Percentiles rank a stretch among this genome's conserved stretches.
phyloP scores from a whole-genome alignment of 2,329 filamentous ascomycete species.

The Alternaria sp. region DNA sequence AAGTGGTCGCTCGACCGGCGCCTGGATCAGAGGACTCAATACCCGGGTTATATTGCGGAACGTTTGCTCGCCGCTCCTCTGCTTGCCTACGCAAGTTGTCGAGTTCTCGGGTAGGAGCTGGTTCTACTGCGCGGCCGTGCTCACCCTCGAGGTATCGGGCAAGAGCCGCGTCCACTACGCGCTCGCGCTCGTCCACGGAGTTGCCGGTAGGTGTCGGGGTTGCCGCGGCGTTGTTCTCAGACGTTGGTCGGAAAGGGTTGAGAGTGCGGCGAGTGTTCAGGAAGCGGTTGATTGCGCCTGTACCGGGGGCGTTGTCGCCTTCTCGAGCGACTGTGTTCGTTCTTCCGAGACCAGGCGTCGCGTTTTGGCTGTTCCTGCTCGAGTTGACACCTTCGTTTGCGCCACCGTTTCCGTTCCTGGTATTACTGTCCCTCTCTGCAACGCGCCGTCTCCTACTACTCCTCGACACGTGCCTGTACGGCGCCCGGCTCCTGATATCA shows the following conservation, averaged over 20 bases:
- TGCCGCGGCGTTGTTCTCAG: constrained; percentile 2
- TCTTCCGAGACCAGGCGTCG: background rate
- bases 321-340: background rate
- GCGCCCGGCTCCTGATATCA: constrained; percentile 20
- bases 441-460: constrained; percentile 5
- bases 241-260: background rate
- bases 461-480: constrained; percentile 2
- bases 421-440: background rate
- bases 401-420: no score
- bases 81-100: background rate
- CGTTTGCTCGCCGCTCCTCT: background rate
- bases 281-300: background rate
- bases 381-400: background rate
- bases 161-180: background rate
- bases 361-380: constrained; percentile 1
- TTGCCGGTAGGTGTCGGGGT: background rate
- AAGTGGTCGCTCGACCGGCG: background rate
- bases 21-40: background rate
- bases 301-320: background rate
- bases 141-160: background rate
- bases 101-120: background rate
- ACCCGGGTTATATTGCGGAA: background rate
- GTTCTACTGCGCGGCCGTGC: background rate
- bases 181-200: background rate
- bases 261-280: background rate